Evolutionary conservation across 108 stramenopile species (phyloP).

Genomic region (Epipyxis sp.): DNA sequence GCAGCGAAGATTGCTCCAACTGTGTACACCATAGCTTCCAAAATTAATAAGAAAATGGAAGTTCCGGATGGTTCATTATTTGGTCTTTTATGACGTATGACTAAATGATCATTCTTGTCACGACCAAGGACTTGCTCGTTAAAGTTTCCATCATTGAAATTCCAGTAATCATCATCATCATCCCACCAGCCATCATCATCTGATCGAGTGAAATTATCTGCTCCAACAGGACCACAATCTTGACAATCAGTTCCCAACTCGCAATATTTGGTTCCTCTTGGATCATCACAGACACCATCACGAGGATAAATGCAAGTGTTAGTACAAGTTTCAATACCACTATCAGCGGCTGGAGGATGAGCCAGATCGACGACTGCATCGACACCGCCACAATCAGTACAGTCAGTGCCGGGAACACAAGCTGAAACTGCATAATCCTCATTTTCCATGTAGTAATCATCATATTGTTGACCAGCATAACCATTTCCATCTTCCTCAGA

Average conservation of each 20-base stretch:
- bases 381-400: constrained; percentile 51
- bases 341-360: not conserved
- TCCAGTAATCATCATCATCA: constrained; percentile 33
- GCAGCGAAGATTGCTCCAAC: constrained; percentile 17
- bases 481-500: no score
- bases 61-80: constrained; percentile 5
- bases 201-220: constrained; percentile 39
- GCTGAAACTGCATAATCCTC: constrained; percentile 32
- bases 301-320: constrained; percentile 45
- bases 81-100: not conserved
- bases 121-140: not conserved
- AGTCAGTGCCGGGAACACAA: constrained; percentile 51
- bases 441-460: constrained; percentile 31
- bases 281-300: constrained; percentile 48
- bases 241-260: constrained; percentile 48
- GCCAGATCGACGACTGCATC: constrained; percentile 22
- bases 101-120: not conserved
- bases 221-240: constrained; percentile 47
- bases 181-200: constrained; percentile 37
- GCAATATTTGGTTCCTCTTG: constrained; percentile 33
- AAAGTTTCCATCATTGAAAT: constrained; percentile 17
- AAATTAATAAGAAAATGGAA: constrained; percentile 21
- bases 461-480: constrained; percentile 11
- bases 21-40: constrained; percentile 27
- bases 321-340: constrained; percentile 33